phyloP scores from a whole-genome alignment of 2,329 filamentous ascomycete genomes.

The Shiraia bambusicola region DNA sequence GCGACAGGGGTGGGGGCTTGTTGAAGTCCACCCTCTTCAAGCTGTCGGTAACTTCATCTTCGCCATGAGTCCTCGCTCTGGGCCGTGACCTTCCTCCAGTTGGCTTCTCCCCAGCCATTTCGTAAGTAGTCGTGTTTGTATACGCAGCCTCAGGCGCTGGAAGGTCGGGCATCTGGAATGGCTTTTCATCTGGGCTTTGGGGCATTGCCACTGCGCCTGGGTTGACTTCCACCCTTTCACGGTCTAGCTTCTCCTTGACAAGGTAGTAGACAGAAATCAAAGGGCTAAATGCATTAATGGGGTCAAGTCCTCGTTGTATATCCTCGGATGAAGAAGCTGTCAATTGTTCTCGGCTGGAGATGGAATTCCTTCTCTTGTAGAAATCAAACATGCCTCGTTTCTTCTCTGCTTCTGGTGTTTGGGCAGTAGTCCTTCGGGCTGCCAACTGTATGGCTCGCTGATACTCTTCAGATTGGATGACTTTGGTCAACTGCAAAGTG shows the following conservation, averaged over 20 bases:
- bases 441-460: conserved; percentile 75
- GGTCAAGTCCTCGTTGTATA: conserved; percentile 78
- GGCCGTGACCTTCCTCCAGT: conserved; percentile 82
- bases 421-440: conserved; percentile 63
- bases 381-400: conserved; percentile 95
- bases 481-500: conserved; percentile 73
- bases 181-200: conserved; percentile 57
- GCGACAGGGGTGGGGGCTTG: conserved; percentile 51
- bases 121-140: conserved; percentile 81
- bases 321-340: conserved; percentile 81
- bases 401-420: conserved; percentile 65
- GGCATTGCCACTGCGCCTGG: conserved; percentile 62
- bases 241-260: conserved; percentile 89
- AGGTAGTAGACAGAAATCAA: conserved; percentile 93
- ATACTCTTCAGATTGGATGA: conserved; percentile 94
- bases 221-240: conserved; percentile 64
- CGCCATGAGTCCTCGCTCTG: conserved; percentile 87
- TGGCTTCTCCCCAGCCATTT: conserved; percentile 85
- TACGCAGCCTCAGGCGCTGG: conserved; percentile 81
- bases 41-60: conserved; percentile 80
- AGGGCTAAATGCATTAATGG: conserved; percentile 89
- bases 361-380: conserved; percentile 91
- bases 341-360: conserved; percentile 83
- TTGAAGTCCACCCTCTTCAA: conserved; percentile 65
- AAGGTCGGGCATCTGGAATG: conserved; percentile 70